Evolutionary conservation across 306 rosid species (phyloP).

Genomic region (apple (Malus domestica)): DNA sequence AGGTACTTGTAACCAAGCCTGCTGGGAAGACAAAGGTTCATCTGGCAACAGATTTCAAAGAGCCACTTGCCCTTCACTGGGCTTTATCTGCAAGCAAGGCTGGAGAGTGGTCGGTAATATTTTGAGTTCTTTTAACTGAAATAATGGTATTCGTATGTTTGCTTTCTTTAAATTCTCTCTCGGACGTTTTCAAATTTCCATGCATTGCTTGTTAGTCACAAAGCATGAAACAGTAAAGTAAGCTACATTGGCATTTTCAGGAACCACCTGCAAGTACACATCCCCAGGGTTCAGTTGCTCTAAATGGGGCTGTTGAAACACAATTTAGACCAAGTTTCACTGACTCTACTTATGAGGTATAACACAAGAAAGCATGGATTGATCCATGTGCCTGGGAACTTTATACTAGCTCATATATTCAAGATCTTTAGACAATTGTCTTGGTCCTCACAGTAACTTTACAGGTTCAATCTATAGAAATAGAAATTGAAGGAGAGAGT

Average conservation of each 20-base stretch:
- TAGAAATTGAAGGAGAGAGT: constrained; percentile 58
- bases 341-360: constrained; percentile 53
- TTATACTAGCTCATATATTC: constrained; percentile 13
- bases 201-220: constrained; percentile 3
- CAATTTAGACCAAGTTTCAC: constrained; percentile 37
- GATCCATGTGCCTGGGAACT: constrained; percentile 15
- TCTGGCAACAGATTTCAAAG: constrained; percentile 68
- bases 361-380: constrained; percentile 14
- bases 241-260: constrained; percentile 43
- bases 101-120: constrained; percentile 89
- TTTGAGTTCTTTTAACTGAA: constrained; percentile 17
- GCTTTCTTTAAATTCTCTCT: constrained; percentile 1
- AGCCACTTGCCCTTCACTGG: constrained; percentile 78
- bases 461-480: constrained; percentile 73
- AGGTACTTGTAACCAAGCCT: constrained; percentile 76
- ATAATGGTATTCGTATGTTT: constrained; percentile 8
- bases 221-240: neutral
- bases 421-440: constrained; percentile 13
- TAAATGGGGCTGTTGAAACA: constrained; percentile 54
- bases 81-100: constrained; percentile 62
- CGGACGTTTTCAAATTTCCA: neutral
- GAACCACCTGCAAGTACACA: constrained; percentile 63
- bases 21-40: constrained; percentile 63
- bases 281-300: constrained; percentile 65
- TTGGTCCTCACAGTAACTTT: constrained; percentile 17